A percentile compares a stretch with the other conserved stretches of the same genome.
Conservation (phyloP, 108 stramenopile species). For the Conticribra weissflogii region DNA sequence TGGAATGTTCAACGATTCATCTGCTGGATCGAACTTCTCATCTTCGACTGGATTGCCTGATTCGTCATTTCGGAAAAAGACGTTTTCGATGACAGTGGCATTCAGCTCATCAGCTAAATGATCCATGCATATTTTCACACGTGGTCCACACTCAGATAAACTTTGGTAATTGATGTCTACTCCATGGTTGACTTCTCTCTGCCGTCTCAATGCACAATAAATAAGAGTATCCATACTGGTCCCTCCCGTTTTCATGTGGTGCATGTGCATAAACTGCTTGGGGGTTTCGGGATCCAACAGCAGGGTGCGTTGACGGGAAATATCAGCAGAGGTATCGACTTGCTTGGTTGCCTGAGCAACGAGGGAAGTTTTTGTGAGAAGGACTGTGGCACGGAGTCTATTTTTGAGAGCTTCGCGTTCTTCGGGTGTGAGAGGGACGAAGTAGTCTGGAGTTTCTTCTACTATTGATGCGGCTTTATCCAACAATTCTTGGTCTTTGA, state of each 20-base stretch:
- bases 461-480: neutral
- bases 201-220: conserved; percentile 58
- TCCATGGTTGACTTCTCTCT: conserved; percentile 20
- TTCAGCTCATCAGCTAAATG: conserved; percentile 32
- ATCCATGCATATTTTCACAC: conserved; percentile 29
- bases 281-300: conserved; percentile 26
- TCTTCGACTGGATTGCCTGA: conserved; percentile 18
- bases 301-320: conserved; percentile 34
- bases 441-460: conserved; percentile 35
- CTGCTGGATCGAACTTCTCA: conserved; percentile 40
- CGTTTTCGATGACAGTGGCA: conserved; percentile 39
- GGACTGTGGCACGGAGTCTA: conserved; percentile 21
- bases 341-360: conserved; percentile 14
- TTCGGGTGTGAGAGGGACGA: conserved; percentile 38
- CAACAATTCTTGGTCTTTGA: neutral
- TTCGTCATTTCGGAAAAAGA: conserved; percentile 46
- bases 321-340: neutral
- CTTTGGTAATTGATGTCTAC: conserved; percentile 31
- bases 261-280: conserved; percentile 81
- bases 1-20: conserved; percentile 23
- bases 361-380: conserved; percentile 29
- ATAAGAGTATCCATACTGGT: conserved; percentile 63
- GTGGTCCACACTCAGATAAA: conserved; percentile 40
- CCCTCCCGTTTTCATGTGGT: conserved; percentile 88
- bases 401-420: conserved; percentile 37